phyloP scores from a whole-genome alignment of 1,284 basidiomycete species.

The Malassezia caprae region DNA sequence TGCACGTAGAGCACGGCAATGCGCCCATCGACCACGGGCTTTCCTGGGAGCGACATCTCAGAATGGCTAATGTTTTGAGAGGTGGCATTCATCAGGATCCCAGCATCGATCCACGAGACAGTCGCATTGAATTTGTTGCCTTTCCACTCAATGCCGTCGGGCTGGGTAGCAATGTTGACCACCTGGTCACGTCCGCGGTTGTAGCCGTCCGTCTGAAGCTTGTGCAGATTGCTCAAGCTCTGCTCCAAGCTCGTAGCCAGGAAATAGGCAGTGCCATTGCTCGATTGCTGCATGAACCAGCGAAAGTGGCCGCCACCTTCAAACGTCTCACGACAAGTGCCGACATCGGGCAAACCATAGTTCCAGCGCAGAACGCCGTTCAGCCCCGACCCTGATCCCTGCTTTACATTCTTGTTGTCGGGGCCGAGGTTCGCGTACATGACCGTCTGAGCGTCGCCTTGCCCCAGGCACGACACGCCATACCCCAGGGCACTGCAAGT shows the following conservation, averaged over 20 bases:
- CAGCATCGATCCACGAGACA: slow-evolving; percentile 36
- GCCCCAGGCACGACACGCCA: slow-evolving; percentile 45
- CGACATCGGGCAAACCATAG: slow-evolving; percentile 28
- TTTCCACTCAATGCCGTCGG: slow-evolving; percentile 47
- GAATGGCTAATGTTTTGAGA: slow-evolving; percentile 60
- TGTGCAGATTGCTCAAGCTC: slow-evolving; percentile 25
- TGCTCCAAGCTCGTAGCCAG: slow-evolving; percentile 54
- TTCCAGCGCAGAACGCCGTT: slow-evolving; percentile 40
- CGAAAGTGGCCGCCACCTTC: slow-evolving; percentile 81
- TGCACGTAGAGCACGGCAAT: slow-evolving; percentile 59
- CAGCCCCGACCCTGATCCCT: slow-evolving; percentile 30
- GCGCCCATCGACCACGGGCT: slow-evolving; percentile 68
- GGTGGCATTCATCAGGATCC: slow-evolving; percentile 42
- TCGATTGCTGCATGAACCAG: slow-evolving; percentile 67
- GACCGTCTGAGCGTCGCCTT: slow-evolving; percentile 28
- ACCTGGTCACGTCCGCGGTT: slow-evolving; percentile 60
- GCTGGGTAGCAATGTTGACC: slow-evolving; percentile 44
- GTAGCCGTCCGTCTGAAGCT: slow-evolving; percentile 31
- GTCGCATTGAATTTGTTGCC: slow-evolving; percentile 31
- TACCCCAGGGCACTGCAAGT: slow-evolving; percentile 36
- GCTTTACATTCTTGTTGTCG: slow-evolving; percentile 23
- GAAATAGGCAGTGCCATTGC: slow-evolving; percentile 62
- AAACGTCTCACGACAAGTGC: slow-evolving; percentile 59
- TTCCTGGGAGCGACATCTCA: slow-evolving; percentile 55
- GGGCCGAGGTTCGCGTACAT: slow-evolving; percentile 38